These are phyloP conservation scores for Quercus rubra DNA, from an alignment of 306 rosid genomes.

Conservation along the genomic window DNA sequence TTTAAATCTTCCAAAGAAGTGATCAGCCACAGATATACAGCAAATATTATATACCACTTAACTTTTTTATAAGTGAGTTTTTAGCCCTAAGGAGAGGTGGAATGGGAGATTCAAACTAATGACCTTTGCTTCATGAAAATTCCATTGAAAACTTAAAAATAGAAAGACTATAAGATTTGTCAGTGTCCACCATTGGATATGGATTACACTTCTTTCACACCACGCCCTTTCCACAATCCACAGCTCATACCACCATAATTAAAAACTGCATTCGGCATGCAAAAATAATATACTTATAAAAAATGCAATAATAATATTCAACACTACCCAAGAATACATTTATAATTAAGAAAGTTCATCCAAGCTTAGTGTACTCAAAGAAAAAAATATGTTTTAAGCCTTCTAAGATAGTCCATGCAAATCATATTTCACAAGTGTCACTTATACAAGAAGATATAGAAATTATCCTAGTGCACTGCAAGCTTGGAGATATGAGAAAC, in stretches of 20 bases:
- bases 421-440: not conserved
- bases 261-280: not conserved
- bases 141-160: not conserved
- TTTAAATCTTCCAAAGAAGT: not conserved
- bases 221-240: not conserved
- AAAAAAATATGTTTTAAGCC: not conserved
- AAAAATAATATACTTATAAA: not conserved
- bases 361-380: not conserved
- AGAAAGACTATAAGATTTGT: not conserved
- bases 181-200: not conserved
- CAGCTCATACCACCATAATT: not conserved
- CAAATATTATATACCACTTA: not conserved
- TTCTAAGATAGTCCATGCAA: not conserved
- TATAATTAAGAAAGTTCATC: not conserved
- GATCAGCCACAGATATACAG: not conserved
- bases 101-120: no score
- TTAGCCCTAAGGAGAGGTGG: no score
- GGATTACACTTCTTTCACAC: not conserved
- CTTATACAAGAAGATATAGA: not conserved
- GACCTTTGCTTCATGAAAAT: no score
- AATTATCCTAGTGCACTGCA: not conserved
- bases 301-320: not conserved
- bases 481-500: constrained; percentile 6
- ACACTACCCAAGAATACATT: not conserved
- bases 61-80: no score